Conservation (phyloP, 108 stramenopile species). For the Nitzschia sp. region DNA sequence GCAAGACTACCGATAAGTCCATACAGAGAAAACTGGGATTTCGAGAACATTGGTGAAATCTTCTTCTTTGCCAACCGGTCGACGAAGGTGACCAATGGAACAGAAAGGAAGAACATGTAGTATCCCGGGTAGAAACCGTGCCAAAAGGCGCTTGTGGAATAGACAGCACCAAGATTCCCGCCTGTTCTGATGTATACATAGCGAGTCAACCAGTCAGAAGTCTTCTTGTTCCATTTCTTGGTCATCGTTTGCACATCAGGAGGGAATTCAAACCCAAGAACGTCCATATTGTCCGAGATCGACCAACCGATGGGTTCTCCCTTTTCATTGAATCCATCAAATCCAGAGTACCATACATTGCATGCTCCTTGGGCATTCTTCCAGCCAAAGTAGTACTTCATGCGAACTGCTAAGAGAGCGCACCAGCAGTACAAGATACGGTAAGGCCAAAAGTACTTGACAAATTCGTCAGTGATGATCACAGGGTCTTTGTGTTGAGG, state of each 20-base stretch:
- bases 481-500: conserved; percentile 75
- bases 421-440: conserved; percentile 80
- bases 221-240: conserved; percentile 96
- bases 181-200: conserved; percentile 95
- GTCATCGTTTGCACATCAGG: conserved; percentile 79
- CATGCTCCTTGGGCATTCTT: conserved; percentile 91
- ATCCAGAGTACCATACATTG: conserved; percentile 93
- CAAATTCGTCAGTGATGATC: conserved; percentile 58
- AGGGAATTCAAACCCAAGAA: conserved; percentile 91
- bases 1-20: conserved; percentile 63
- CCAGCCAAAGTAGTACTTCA: conserved; percentile 99
- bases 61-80: conserved; percentile 89
- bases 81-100: conserved; percentile 77
- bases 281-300: conserved; percentile 89
- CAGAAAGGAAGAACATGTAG: conserved; percentile 92
- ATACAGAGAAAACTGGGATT: conserved; percentile 69
- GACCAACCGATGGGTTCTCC: conserved; percentile 91
- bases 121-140: conserved; percentile 98
- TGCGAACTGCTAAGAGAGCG: conserved; percentile 80
- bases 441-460: conserved; percentile 59
- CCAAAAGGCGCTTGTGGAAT: conserved; percentile 93
- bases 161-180: conserved; percentile 80
- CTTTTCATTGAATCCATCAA: conserved; percentile 86
- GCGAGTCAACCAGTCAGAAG: conserved; percentile 88
- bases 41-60: conserved; percentile 76